phyloP scores from a whole-genome alignment of 352 stramenopile species.

The Globisporangium parvum region DNA sequence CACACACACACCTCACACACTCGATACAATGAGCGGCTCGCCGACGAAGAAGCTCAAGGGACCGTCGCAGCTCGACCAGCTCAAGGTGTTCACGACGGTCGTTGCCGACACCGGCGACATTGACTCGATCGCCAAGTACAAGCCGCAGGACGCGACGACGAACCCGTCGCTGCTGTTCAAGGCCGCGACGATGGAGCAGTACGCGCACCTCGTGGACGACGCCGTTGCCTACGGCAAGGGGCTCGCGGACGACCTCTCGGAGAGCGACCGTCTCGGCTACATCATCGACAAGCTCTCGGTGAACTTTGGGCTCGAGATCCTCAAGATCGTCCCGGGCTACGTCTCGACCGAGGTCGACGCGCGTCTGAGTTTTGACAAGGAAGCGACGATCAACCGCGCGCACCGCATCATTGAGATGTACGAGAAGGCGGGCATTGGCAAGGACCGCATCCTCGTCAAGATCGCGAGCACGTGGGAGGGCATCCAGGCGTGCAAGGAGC shows the following conservation, averaged over 20 bases:
- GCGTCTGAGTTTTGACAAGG: conserved; percentile 95
- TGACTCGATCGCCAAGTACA: conserved; percentile 87
- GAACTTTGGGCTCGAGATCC: conserved; percentile 97
- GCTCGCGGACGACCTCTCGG: conserved; percentile 48
- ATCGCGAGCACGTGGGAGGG: conserved; percentile 97
- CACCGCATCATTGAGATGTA: conserved; percentile 97
- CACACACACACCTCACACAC: neutral
- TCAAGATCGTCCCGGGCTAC: conserved; percentile 95
- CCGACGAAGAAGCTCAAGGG: conserved; percentile 76
- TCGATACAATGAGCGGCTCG: conserved; percentile 39
- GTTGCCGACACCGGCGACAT: conserved; percentile 98
- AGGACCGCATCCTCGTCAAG: conserved; percentile 98
- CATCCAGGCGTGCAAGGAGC: conserved; percentile 93
- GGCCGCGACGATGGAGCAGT: conserved; percentile 94
- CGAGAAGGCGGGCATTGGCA: conserved; percentile 91
- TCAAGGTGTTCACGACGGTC: conserved; percentile 96
- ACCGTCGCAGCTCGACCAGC: conserved; percentile 88
- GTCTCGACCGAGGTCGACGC: conserved; percentile 99
- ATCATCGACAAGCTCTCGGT: conserved; percentile 98
- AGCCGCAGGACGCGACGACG: conserved; percentile 97
- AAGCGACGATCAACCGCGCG: conserved; percentile 89
- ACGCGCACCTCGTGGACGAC: conserved; percentile 94
- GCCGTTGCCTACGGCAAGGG: conserved; percentile 92
- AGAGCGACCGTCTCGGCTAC: conserved; percentile 85
- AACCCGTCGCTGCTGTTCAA: conserved; percentile 99